Evolutionary conservation across 2,329 filamentous ascomycete species (phyloP), one percentile per base, ranked within the genome.

Genomic region (Alternaria viburni): DNA sequence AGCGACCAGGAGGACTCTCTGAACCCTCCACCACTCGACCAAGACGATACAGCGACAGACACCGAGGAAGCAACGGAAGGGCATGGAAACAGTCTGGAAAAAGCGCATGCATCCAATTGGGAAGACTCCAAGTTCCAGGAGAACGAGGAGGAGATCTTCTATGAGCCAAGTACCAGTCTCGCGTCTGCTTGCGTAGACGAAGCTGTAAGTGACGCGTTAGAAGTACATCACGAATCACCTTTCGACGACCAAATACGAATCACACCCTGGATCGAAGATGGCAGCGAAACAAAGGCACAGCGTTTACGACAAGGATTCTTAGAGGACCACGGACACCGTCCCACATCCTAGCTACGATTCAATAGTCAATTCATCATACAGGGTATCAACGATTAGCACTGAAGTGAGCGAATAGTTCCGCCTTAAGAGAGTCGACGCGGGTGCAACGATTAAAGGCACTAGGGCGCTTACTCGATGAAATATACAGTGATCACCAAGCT

Each of bases 341-440:
- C 32, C 4, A 36, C 7, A 1, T n/a, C 15, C 1, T n/a, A 36
- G 32, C 15, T n/a, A 0, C 0, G 15, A 36, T 0, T 36, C 32
- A 36, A 36, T 36, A n/a, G 8, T 36, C 32, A 9, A 36, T 15
- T 0, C 3, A 0, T 36, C 3, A 0, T 9, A 0, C 30, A 36
- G 4, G 30, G 4, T 36, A 36, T 9, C 13, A 4, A 36, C 1
- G 7, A 36, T 36, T 13, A 36, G 6, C 30, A 36, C 13, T 2
- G 30, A 3, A 36, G 30, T 4, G 13, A 15, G 12, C 1, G 30
- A 0, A 32, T 15, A 15, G 0, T 32, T 32, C 4, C 30, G 3
- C 6, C 30, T 0, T 3, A 7, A 32, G 28, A 15, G 6, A 32
- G 30, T 32, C 30, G 30, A 32, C 30, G 1, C 4, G 30, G 3